Evolutionary conservation across 257 asterid species (phyloP).

Genomic region (Cruciata laevipes): DNA sequence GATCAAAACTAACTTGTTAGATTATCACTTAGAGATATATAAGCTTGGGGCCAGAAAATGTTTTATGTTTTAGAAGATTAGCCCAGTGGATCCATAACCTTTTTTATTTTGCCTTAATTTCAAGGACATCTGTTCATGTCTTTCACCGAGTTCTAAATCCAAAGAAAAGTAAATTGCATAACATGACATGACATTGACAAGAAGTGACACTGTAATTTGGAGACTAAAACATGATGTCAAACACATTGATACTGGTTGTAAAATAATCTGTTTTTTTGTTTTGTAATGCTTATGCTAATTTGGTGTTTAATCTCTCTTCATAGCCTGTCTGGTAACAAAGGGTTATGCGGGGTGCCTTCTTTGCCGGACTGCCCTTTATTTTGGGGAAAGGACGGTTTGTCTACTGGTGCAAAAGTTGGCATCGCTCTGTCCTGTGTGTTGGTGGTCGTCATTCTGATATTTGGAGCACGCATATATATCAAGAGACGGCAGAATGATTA

Average conservation of each 20-base stretch:
- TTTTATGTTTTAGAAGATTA: neutral
- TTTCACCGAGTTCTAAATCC: neutral
- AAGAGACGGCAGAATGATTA: constrained; percentile 61
- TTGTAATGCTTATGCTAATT: neutral
- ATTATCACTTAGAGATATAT: neutral
- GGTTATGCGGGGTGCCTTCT: constrained; percentile 82
- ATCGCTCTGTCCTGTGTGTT: constrained; percentile 53
- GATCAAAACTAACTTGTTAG: neutral
- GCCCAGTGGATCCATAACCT: neutral
- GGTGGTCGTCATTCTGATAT: constrained; percentile 29
- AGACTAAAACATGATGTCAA: neutral
- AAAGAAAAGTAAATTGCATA: neutral
- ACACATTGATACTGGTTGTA: neutral
- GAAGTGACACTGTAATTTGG: neutral
- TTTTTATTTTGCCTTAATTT: neutral
- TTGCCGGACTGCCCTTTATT: constrained; percentile 70
- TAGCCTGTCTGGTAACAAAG: constrained; percentile 85
- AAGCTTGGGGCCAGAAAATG: constrained; percentile 2
- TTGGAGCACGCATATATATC: constrained; percentile 42
- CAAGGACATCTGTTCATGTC: neutral
- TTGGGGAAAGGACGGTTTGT: constrained; percentile 79
- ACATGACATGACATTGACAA: neutral
- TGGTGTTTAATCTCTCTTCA: constrained; percentile 8
- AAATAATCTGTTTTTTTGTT: neutral
- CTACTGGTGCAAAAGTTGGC: constrained; percentile 68